Conservation (phyloP, 192 early-diverging fungal species). For the Bifiguratus adelaidae region DNA sequence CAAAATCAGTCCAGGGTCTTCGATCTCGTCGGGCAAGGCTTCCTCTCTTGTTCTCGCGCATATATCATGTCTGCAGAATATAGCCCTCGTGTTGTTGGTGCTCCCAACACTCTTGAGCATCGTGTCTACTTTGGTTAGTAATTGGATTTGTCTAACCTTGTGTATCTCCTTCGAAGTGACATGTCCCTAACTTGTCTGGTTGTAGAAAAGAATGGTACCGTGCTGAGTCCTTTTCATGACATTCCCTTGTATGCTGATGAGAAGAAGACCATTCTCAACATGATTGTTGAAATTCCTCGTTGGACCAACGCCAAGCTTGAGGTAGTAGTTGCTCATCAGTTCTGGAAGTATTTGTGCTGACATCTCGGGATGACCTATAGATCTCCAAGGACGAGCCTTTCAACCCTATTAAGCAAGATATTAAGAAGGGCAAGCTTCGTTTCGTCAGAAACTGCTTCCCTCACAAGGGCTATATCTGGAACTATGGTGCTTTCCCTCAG, state of each 20-base stretch:
- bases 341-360: not conserved
- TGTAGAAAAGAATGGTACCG: conserved; percentile 64
- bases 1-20: no score
- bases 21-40: no score
- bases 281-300: conserved; percentile 96
- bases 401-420: conserved; percentile 98
- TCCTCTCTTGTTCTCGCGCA: no score
- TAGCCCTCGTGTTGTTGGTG: conserved; percentile 69
- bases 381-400: conserved; percentile 92
- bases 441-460: conserved; percentile 98
- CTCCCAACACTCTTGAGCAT: conserved; percentile 77
- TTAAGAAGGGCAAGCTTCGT: conserved; percentile 96
- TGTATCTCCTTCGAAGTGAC: no score
- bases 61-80: no score
- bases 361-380: conserved; percentile 17
- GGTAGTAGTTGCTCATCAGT: conserved; percentile 18
- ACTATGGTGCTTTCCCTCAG: conserved; percentile 98
- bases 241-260: conserved; percentile 90
- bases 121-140: conserved; percentile 68
- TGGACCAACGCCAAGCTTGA: conserved; percentile 99
- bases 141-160: not conserved
- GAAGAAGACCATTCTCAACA: conserved; percentile 87
- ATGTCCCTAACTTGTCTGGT: not conserved
- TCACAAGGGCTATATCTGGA: conserved; percentile 99
- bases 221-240: conserved; percentile 96